Conservation (phyloP, 371 early-diverging fungal species). For the Dentiscutata heterogama region DNA sequence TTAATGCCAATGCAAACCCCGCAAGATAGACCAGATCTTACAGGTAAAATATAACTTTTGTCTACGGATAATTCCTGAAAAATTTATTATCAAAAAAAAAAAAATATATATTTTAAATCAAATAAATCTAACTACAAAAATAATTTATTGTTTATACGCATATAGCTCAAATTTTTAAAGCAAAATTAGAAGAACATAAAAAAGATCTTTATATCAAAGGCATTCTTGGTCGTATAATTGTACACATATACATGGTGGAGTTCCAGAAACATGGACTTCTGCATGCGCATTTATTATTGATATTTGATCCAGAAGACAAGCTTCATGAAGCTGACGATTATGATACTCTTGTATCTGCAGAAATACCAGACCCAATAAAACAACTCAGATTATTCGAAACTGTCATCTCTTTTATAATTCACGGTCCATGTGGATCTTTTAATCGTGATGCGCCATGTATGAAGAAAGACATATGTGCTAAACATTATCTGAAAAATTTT, state of each 20-base stretch:
- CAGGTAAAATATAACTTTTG: too few species aligned
- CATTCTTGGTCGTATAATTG: conserved; percentile 48
- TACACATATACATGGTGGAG: conserved; percentile 46
- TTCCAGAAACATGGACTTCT: conserved; percentile 55
- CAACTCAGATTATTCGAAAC: conserved; percentile 50
- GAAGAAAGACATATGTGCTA: conserved; percentile 47
- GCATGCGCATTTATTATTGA: conserved; percentile 52
- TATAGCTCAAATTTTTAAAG: conserved; percentile 48
- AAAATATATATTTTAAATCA: too few species aligned
- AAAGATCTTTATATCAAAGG: conserved; percentile 47
- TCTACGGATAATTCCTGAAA: too few species aligned
- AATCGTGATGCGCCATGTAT: conserved; percentile 51
- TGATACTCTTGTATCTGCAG: conserved; percentile 51
- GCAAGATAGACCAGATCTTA: too few species aligned
- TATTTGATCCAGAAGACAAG: conserved; percentile 47
- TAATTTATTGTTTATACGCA: too few species aligned
- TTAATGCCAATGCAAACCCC: too few species aligned
- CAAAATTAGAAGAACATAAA: conserved; percentile 48
- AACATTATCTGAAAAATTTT: conserved; percentile 49
- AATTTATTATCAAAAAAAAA: too few species aligned
- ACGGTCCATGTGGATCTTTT: conserved; percentile 52
- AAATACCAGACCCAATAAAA: conserved; percentile 47
- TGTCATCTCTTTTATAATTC: conserved; percentile 51
- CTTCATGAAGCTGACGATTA: conserved; percentile 45
- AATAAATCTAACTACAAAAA: too few species aligned